Base-by-base conservation (phyloP, 2,329 filamentous ascomycete genomes). In the Arthroderma uncinatum region DNA sequence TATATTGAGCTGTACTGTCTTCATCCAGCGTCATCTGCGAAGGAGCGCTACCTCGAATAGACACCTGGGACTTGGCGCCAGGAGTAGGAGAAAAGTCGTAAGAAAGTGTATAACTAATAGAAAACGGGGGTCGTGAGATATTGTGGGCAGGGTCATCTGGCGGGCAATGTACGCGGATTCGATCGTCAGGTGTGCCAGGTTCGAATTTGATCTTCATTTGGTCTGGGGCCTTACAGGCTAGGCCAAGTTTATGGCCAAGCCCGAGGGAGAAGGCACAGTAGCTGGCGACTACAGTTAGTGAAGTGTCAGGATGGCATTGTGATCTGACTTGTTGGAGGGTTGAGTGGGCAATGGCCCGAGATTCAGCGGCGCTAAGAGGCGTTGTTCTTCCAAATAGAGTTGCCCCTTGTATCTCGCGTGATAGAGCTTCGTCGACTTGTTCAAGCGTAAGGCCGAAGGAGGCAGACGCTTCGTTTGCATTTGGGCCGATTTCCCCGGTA, bases 201-300 rank as follows among this genome's bases (percentile, higher is more conserved):
- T 65, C 61, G 14, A 66, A 60, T 53, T 67, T 62, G 7, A 73
- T 62, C 4, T 60, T 60, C n/a, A 73, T 59, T 2, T 62, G 57
- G 7, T 61, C 62, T n/a, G 63, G 62, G 12, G 57, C 58, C n/a
- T 59, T 64, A 6, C 66, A 60, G 19, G 62, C 56, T 6, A 69
- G 57, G 1, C 71, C 72, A 21, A 73, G 65, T 40, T 70, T 64
- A 23, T 67, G 65, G 1, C 68, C 68, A 5, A 74, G 57, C 8
- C 72, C 71, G 14, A 74, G 67, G 52, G 69, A 67, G 2, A 70
- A 63, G 5, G 69, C 70, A 33, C 70, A 62, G 33, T 70, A 64
- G 2, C 67, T 58, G 1, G 64, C 62, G 19, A 66, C 57, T 1
- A 62, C 60, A 1, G 61, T 59, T 10, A 59, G 52, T 5, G 70